These are phyloP conservation scores for Didymella exigua DNA, from an alignment of 2,329 filamentous ascomycete species.

Conservation along the genomic window DNA sequence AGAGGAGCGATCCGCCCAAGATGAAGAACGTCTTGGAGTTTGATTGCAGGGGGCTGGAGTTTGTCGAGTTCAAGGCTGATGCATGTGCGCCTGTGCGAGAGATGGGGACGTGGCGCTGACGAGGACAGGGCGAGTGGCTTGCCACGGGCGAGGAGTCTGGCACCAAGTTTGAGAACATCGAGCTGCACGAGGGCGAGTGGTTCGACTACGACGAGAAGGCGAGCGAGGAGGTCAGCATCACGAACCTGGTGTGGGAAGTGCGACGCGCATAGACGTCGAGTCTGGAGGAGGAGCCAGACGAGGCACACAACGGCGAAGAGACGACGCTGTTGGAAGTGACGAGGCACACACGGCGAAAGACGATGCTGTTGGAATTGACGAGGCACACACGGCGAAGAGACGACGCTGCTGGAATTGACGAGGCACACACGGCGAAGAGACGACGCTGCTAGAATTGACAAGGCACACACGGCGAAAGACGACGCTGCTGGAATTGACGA, in stretches of 20 bases:
- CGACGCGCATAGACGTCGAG: constrained; percentile 61
- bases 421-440: background rate
- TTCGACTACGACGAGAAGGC: constrained; percentile 97
- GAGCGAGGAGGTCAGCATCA: constrained; percentile 88
- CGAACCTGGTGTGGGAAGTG: constrained; percentile 86
- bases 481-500: background rate
- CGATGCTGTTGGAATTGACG: background rate
- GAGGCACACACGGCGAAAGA: background rate
- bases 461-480: background rate
- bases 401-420: background rate
- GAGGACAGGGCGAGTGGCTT: constrained; percentile 81
- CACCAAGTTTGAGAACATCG: constrained; percentile 81
- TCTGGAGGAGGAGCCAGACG: background rate
- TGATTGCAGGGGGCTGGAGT: constrained; percentile 93
- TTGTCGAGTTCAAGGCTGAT: constrained; percentile 87
- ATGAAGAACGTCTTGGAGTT: constrained; percentile 82
- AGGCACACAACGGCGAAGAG: background rate
- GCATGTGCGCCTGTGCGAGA: constrained; percentile 54
- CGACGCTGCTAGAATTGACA: background rate
- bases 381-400: background rate
- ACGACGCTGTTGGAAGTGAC: background rate
- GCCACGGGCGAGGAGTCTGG: constrained; percentile 79
- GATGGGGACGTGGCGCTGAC: background rate
- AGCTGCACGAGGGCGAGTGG: constrained; percentile 91
- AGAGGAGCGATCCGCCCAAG: constrained; percentile 73